Evolutionary conservation across 495 filamentous ascomycete species (phyloP).

Genomic region (Talaromyces liani): DNA sequence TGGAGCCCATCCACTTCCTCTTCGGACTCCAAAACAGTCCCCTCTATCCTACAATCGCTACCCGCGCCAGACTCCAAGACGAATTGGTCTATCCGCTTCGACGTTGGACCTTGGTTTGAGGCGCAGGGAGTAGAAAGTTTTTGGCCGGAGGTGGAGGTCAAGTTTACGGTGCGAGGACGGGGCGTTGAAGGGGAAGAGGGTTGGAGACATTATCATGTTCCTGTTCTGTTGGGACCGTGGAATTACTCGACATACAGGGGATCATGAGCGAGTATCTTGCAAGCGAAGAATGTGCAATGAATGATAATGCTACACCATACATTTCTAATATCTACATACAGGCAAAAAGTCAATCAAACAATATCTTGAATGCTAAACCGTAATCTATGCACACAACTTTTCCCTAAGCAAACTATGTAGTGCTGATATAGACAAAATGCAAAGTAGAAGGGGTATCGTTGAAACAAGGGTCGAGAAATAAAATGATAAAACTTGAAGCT

Average conservation of each 20-base stretch:
- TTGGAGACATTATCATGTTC: constrained; percentile 85
- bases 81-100: constrained; percentile 70
- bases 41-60: constrained; percentile 40
- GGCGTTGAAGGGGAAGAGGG: constrained; percentile 49
- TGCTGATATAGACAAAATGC: constrained; percentile 8
- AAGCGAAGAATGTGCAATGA: neutral
- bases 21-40: constrained; percentile 35
- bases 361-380: neutral
- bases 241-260: constrained; percentile 93
- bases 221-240: constrained; percentile 80
- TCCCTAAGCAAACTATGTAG: neutral
- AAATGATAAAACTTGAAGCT: neutral
- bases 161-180: constrained; percentile 62
- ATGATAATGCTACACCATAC: neutral
- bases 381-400: constrained; percentile 3
- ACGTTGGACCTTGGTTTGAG: constrained; percentile 71
- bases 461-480: neutral
- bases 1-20: constrained; percentile 56
- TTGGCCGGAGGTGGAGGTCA: constrained; percentile 84
- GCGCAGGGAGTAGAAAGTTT: constrained; percentile 64
- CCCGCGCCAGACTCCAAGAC: constrained; percentile 35
- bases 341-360: neutral
- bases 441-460: constrained; percentile 10
- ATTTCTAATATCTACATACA: neutral
- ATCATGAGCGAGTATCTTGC: constrained; percentile 19